Conservation (phyloP, 306 rosid species). For the Vachellia pachyceras region DNA sequence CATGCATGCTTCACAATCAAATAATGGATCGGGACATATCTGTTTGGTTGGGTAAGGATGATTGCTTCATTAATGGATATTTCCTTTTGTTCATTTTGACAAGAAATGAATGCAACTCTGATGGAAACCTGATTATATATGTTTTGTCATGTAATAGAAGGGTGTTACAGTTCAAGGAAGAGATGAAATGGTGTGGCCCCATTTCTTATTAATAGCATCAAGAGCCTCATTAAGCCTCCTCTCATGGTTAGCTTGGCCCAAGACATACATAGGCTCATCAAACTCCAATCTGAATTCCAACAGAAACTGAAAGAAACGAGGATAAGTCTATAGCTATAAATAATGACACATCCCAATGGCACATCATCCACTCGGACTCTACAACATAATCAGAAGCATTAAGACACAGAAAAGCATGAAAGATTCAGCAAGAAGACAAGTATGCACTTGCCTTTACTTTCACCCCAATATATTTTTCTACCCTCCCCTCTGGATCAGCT, state of each 20-base stretch:
- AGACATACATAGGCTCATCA: not conserved
- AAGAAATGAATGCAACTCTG: conserved; percentile 27
- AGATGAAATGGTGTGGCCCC: not conserved
- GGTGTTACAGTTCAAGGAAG: not conserved
- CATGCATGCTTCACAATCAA: conserved; percentile 14
- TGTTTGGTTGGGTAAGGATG: not conserved
- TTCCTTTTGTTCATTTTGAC: not conserved
- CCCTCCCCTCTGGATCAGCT: conserved; percentile 88
- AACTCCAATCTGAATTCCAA: conserved; percentile 4
- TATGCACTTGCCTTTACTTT: conserved; percentile 88
- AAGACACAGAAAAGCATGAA: conserved; percentile 20
- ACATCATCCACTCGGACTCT: not conserved
- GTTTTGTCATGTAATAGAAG: not conserved
- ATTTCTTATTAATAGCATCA: not conserved
- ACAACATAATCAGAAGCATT: conserved; percentile 10
- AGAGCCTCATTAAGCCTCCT: not conserved
- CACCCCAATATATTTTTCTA: conserved; percentile 95
- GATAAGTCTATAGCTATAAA: conserved; percentile 14
- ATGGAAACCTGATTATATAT: not conserved
- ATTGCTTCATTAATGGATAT: not conserved
- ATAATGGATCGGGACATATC: conserved; percentile 6
- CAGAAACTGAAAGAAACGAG: conserved; percentile 20
- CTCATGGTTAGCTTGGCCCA: not conserved
- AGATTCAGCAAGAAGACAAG: conserved; percentile 24
- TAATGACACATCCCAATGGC: not conserved